Base-by-base conservation (phyloP, 306 rosid genomes). In the Acacia confusa region DNA sequence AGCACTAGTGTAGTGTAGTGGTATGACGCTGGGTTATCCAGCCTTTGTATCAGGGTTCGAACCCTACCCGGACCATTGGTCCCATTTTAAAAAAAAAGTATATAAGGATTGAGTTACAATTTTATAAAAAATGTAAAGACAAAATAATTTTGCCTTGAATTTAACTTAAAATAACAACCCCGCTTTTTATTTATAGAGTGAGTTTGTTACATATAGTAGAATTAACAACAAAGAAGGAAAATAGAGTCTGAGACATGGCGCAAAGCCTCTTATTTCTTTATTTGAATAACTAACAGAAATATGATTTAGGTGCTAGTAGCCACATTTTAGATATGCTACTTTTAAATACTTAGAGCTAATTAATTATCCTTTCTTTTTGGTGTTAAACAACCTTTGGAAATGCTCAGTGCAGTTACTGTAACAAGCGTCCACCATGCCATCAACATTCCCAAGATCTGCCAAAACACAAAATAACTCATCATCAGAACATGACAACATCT, bases 371-470 rank as follows among this genome's bases (percentile, higher is more conserved):
- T 38, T 44, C 30, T 3, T 6, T 76, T 61, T 44, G 52, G 45
- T 44, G 50, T 28, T 30, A 19, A 27, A 64, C 13, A 64, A 65
- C 64, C 6, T 45, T 34, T 30, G 65, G 24, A 28, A 24, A 28
- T 30, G 34, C 48, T 45, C 22, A 45, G 44, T 77, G 74, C 73
- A 77, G 34, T 64, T 77, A 10, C 4, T 65, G 34, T 45, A 34
- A 77, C 81, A 45, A 45, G 19, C 19, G 22, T 77, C 66, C 47
- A 45, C 63, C 69, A 9, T 14, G 0, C 15, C 74, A 19, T 47
- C 74, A 64, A 65, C 1, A 66, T 47, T 52, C 48, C 30, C 45
- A 27, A 11, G 27, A 65, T 77, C 81, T 77, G 64, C 74, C n/a
- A 65, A 20, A 30, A 45, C 64, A 77, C 50, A 44, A 12, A 64